Conservation (phyloP, 441 rosid species). For the Corymbia calophylla region DNA sequence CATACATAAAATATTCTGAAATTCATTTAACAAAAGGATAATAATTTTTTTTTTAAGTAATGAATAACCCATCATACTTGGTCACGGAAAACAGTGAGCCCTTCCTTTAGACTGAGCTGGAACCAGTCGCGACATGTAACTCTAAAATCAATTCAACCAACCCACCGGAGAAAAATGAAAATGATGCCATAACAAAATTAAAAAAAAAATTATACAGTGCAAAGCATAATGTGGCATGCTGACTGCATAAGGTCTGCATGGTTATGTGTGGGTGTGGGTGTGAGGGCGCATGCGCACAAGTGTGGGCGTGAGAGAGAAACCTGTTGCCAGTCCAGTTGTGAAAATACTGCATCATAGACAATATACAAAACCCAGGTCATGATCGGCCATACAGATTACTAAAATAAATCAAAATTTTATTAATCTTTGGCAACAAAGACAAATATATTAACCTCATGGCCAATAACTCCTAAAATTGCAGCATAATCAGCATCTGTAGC, state of each 20-base stretch:
- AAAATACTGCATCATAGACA: conserved; percentile 71
- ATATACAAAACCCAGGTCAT: conserved; percentile 7
- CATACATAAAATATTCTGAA: background rate
- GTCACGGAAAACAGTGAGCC: conserved; percentile 95
- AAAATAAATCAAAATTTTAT: background rate
- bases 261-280: background rate
- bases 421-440: background rate
- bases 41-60: background rate
- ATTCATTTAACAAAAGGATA: background rate
- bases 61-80: conserved; percentile 39
- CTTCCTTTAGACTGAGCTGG: conserved; percentile 99
- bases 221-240: background rate
- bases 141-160: conserved; percentile 33
- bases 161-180: background rate
- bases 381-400: background rate
- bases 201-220: background rate
- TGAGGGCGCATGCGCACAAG: background rate
- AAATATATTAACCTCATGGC: conserved; percentile 72
- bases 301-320: conserved; percentile 14
- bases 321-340: conserved; percentile 99
- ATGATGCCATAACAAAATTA: background rate
- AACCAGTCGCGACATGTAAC: conserved; percentile 99
- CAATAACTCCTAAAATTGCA: conserved; percentile 94
- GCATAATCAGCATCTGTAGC: conserved; percentile 95
- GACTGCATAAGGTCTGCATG: background rate